Base-by-base conservation (phyloP, 495 filamentous ascomycete genomes). In the Aspergillus hancockii region DNA sequence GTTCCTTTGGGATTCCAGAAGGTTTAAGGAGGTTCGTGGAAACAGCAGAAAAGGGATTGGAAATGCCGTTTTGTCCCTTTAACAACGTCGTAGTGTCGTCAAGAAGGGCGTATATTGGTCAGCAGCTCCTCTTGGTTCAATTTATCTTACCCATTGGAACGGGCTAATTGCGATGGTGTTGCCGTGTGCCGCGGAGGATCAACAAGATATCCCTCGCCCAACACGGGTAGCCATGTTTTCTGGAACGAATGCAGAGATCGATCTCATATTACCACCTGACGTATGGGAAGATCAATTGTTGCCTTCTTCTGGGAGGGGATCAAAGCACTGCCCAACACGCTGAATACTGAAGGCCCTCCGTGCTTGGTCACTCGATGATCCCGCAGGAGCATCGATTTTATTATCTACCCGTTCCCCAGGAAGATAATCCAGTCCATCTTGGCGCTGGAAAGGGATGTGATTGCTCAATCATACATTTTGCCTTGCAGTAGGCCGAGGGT, bases 1-100 rank as follows among this genome's bases (percentile, higher is more conserved):
- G 36, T 64, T 60, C 56, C 46, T 43, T 30, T 51, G 38, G 57
- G 19, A 23, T 67, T 67, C 64, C 54, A 64, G 65, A 67, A 67
- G 65, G 61, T 64, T 58, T 49, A 51, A 60, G 59, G 56, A 59
- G 53, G 50, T 51, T 59, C 46, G 43, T 53, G n/a, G 50, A 53
- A 59, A 23, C 47, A 25, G 52, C 18, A 45, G 21, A 16, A 52
- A 63, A 45, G 30, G 30, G 34, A 51, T 32, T 41, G 9, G 45
- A 53, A 30, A 30, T 30, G 23, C 54, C 28, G 34, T 19, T 13
- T 40, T 36, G 23, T 25, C 41, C 28, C n/a, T 45, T 10, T 47
- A 36, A 18, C 22, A 36, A n/a, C n/a, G 25, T 36, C n/a, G 30
- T 40, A 23, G 28, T 31, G 32, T 40, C 34, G 46, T 31, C 9